These are phyloP conservation scores for Crithidia acanthocephali DNA, from an alignment of 208 protist genomes.

Conservation along the genomic window DNA sequence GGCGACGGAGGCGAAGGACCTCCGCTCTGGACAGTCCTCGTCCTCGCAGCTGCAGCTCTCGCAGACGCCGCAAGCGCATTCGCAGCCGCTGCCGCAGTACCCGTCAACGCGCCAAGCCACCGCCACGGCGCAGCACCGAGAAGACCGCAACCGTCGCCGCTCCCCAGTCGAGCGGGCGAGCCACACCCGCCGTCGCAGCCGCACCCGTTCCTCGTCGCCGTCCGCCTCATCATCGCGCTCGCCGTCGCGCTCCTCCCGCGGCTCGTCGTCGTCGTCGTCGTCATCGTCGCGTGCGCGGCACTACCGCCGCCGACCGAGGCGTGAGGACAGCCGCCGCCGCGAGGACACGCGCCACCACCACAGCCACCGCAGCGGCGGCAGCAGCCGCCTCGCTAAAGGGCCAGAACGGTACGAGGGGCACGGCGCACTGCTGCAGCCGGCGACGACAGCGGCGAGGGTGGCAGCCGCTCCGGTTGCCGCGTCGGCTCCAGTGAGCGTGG, in stretches of 20 bases:
- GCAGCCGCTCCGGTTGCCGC: not conserved
- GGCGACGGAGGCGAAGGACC: not conserved
- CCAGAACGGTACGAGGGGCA: not conserved
- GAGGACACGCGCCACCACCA: not conserved
- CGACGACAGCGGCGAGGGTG: not conserved
- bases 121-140: not conserved
- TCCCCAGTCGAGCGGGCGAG: not conserved
- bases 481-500: not conserved
- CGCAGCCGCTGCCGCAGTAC: not conserved
- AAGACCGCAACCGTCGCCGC: not conserved
- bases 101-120: not conserved
- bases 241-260: not conserved
- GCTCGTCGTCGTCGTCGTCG: slow-evolving; percentile 6
- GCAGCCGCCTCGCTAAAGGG: not conserved
- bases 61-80: not conserved
- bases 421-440: no score
- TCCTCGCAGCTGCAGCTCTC: not conserved
- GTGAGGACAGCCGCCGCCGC: not conserved
- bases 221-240: slow-evolving; percentile 6
- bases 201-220: not conserved
- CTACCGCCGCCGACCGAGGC: not conserved
- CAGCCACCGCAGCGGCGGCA: not conserved
- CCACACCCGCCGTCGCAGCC: not conserved
- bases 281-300: not conserved
- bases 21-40: not conserved